Percentiles rank a stretch among this genome's conserved stretches.
These are phyloP conservation scores for Verticillium nonalfalfae DNA, from an alignment of 2,329 filamentous ascomycete species.

Conservation along the genomic window DNA sequence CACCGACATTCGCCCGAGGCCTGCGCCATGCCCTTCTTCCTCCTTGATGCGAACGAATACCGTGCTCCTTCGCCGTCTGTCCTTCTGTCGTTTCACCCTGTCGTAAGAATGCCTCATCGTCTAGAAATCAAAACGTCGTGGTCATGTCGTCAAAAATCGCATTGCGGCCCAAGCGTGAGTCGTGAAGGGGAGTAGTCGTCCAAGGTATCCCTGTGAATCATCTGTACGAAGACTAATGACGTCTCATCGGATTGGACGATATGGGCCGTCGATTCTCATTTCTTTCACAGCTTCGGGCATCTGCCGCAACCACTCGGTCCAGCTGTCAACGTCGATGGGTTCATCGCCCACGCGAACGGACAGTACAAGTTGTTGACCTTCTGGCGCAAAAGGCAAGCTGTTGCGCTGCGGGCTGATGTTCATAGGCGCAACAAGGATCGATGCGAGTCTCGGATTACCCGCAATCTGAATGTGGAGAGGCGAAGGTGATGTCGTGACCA, in stretches of 20 bases:
- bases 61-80: not conserved
- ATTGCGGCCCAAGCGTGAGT: not conserved
- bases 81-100: not conserved
- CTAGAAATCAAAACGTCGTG: not conserved
- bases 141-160: not conserved
- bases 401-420: slow-evolving; percentile 29
- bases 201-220: not conserved
- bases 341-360: slow-evolving; percentile 46
- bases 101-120: not conserved
- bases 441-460: slow-evolving; percentile 45
- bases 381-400: slow-evolving; percentile 34
- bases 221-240: not conserved
- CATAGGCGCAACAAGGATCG: slow-evolving; percentile 48
- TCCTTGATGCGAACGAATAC: too few relatives aligned
- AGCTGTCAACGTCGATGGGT: slow-evolving; percentile 43
- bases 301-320: slow-evolving; percentile 52
- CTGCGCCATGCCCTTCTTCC: not conserved
- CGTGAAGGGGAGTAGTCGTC: not conserved
- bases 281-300: slow-evolving; percentile 52
- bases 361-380: slow-evolving; percentile 40
- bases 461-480: slow-evolving; percentile 51
- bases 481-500: slow-evolving; percentile 41
- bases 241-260: slow-evolving; percentile 26
- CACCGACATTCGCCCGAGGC: not conserved
- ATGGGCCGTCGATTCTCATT: slow-evolving; percentile 48